Percentiles rank a stretch among this genome's conserved stretches.
Evolutionary conservation across 2,329 filamentous ascomycete species (phyloP).

Genomic region (Alternaria gansuensis): DNA sequence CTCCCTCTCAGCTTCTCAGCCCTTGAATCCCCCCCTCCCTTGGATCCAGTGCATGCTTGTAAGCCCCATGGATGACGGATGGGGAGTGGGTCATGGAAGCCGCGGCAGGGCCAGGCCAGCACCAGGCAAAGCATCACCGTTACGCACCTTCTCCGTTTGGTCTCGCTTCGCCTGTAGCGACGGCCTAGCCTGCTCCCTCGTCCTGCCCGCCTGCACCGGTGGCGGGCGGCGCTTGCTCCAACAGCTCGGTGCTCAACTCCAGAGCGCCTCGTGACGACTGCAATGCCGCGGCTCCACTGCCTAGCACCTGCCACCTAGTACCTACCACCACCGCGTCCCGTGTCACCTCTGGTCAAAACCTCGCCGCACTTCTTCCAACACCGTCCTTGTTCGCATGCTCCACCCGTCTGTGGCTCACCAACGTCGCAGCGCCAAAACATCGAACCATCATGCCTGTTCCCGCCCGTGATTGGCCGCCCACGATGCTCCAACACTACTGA

Average conservation of each 20-base stretch:
- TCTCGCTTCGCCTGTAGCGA: slow-evolving; percentile 23
- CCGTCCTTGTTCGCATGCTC: slow-evolving; percentile 5
- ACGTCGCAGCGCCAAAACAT: slow-evolving; percentile 40
- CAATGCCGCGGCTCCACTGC: slow-evolving; percentile 4
- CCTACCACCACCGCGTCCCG: background rate
- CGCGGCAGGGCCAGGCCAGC: slow-evolving; percentile 18
- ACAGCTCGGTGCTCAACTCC: slow-evolving; percentile 19
- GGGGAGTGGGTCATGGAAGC: slow-evolving; percentile 15
- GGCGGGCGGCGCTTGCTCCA: slow-evolving; percentile 25
- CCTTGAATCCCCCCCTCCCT: too few relatives aligned
- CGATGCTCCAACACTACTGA: slow-evolving; percentile 47
- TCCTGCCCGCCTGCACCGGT: slow-evolving; percentile 15
- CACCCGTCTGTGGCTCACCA: slow-evolving; percentile 15
- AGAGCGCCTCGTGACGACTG: slow-evolving; percentile 10
- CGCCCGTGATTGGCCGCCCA: slow-evolving; percentile 42
- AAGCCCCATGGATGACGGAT: background rate
- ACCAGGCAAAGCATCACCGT: slow-evolving; percentile 16
- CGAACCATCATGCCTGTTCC: slow-evolving; percentile 33
- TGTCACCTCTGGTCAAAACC: background rate
- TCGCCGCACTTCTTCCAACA: background rate
- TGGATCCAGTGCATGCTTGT: too few relatives aligned
- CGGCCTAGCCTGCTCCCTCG: slow-evolving; percentile 23
- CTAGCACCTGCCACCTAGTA: background rate
- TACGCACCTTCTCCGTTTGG: slow-evolving; percentile 29
- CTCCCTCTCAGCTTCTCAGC: too few relatives aligned